Percentiles rank a stretch among this genome's conserved stretches.
These are phyloP conservation scores for Syncephalastrum racemosum DNA, from an alignment of 371 early-diverging fungal species.

Conservation along the genomic window DNA sequence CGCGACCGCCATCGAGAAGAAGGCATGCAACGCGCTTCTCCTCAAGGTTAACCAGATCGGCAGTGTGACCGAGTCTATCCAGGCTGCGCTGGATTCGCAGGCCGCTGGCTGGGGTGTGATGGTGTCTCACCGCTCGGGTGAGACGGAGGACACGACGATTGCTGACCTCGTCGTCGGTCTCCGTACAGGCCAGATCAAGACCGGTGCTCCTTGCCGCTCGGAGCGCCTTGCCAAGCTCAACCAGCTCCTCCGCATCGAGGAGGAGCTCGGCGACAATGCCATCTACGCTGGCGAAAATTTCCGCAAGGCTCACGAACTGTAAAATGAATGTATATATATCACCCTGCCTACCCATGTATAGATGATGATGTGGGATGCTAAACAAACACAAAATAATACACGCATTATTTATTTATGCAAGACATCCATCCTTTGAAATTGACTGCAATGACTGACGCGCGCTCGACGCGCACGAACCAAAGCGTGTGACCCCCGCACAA, in stretches of 20 bases:
- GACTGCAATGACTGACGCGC: not conserved
- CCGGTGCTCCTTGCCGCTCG: constrained; percentile 98
- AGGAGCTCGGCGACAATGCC: constrained; percentile 77
- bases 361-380: no score
- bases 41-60: constrained; percentile 99
- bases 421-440: not conserved
- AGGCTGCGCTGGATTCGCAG: constrained; percentile 70
- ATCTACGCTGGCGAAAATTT: constrained; percentile 94
- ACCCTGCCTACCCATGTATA: not conserved
- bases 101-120: constrained; percentile 96
- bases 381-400: not conserved
- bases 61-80: constrained; percentile 94
- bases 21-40: constrained; percentile 93
- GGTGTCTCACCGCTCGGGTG: constrained; percentile 99
- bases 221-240: constrained; percentile 99
- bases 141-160: constrained; percentile 99
- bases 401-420: constrained; percentile 2
- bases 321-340: constrained; percentile 17
- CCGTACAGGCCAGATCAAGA: constrained; percentile 98
- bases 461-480: no score
- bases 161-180: constrained; percentile 98
- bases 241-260: constrained; percentile 95
- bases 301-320: constrained; percentile 74
- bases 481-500: no score
- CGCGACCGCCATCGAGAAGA: constrained; percentile 86